A percentile compares a stretch with the other conserved stretches of the same genome.
phyloP scores from a whole-genome alignment of 2,329 filamentous ascomycete genomes.

The Dissoconium aciculare region DNA sequence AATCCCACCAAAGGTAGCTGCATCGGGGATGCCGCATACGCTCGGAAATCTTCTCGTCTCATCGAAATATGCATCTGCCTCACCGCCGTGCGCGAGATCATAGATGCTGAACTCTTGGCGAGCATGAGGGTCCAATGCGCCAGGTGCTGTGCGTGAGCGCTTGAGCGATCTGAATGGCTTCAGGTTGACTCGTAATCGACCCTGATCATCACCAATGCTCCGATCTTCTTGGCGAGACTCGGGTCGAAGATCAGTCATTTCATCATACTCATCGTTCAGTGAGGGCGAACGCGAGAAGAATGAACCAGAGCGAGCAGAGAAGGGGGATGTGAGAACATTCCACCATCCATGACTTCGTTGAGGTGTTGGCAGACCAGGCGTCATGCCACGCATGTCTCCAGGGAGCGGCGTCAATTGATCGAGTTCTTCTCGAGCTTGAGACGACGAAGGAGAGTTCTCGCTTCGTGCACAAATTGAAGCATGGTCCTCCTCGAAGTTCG shows the following conservation, averaged over 20 bases:
- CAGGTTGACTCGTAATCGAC: too few species aligned
- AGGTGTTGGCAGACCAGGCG: conserved; percentile 32
- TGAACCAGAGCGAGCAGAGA: conserved; percentile 25
- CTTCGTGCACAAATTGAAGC: background rate
- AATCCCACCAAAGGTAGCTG: too few species aligned
- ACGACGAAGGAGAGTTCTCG: background rate
- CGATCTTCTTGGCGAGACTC: too few species aligned
- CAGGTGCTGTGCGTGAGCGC: conserved; percentile 19
- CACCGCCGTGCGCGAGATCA: conserved; percentile 19
- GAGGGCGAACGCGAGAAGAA: conserved; percentile 18
- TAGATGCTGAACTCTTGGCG: conserved; percentile 19
- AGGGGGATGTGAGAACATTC: conserved; percentile 62
- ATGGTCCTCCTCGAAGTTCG: conserved; percentile 21
- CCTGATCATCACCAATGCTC: too few species aligned
- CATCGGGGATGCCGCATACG: too few species aligned
- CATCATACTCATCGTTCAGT: conserved; percentile 5
- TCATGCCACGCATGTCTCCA: conserved; percentile 12
- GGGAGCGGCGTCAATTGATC: background rate
- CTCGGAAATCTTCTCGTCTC: conserved; percentile 11
- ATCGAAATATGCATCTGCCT: conserved; percentile 22
- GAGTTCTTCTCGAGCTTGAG: background rate
- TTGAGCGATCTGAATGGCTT: conserved; percentile 9
- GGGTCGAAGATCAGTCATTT: background rate
- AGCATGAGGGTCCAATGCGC: conserved; percentile 10
- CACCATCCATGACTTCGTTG: conserved; percentile 57